These are phyloP conservation scores for Vigna mungo DNA, from an alignment of 306 rosid genomes.

Conservation along the genomic window DNA sequence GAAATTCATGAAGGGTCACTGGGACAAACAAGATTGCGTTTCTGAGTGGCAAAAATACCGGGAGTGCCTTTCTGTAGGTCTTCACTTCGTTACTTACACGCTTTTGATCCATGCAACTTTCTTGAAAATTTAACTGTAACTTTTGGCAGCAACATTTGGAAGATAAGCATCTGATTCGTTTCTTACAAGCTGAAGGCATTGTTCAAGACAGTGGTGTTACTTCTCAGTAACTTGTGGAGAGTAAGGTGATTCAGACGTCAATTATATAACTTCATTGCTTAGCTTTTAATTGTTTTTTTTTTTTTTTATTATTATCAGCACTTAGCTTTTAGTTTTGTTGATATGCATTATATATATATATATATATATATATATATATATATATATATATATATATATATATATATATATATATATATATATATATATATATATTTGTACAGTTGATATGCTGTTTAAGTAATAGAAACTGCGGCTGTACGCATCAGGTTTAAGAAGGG, in stretches of 20 bases:
- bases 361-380: no score
- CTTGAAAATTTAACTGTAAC: neutral
- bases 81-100: neutral
- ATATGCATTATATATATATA: neutral
- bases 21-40: constrained; percentile 76
- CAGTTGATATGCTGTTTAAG: constrained; percentile 12
- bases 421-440: neutral
- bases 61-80: constrained; percentile 79
- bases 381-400: no score
- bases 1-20: constrained; percentile 75
- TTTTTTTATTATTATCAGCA: no score
- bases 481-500: constrained; percentile 7
- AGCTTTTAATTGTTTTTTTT: neutral
- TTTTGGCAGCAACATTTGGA: constrained; percentile 72
- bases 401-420: no score
- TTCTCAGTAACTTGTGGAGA: constrained; percentile 34
- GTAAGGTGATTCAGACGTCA: constrained; percentile 30
- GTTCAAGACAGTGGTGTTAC: constrained; percentile 44
- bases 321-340: neutral
- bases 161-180: constrained; percentile 70
- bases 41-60: constrained; percentile 85
- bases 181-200: constrained; percentile 68
- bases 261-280: neutral
- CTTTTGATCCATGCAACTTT: neutral
- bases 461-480: constrained; percentile 4